Evolutionary conservation across 345 rosid species (phyloP).

Genomic region (Brassica napus): DNA sequence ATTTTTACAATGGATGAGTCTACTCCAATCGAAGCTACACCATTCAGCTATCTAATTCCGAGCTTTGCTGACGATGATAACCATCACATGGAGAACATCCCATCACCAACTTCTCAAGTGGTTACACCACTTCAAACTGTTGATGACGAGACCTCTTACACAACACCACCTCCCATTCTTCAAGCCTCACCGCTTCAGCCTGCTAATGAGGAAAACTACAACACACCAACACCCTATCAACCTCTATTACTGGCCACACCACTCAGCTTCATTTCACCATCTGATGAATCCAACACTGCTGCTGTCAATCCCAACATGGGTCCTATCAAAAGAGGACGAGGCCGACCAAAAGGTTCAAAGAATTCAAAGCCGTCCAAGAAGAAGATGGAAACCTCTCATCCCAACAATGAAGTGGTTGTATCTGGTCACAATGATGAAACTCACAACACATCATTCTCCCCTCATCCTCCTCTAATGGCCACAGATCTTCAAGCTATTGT

Average conservation of each 20-base stretch:
- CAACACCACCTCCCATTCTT: neutral
- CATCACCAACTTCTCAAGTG: neutral
- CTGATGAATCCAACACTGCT: neutral
- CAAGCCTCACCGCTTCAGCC: neutral
- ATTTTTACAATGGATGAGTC: neutral
- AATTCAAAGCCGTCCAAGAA: neutral
- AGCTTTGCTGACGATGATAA: neutral
- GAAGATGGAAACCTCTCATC: too few species aligned
- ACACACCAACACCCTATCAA: neutral
- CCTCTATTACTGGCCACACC: neutral
- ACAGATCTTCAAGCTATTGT: too few species aligned
- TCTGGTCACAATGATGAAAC: too few species aligned
- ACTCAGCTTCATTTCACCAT: neutral
- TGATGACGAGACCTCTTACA: neutral
- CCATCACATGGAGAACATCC: neutral
- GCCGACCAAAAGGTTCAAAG: slow-evolving; percentile 16
- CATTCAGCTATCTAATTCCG: neutral
- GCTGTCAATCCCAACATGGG: neutral
- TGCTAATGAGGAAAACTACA: neutral
- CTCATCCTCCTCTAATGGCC: too few species aligned
- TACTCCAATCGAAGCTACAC: neutral
- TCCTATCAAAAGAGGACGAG: slow-evolving; percentile 13
- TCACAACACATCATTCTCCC: too few species aligned
- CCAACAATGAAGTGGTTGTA: too few species aligned
- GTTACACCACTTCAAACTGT: neutral